Evolutionary conservation across 352 stramenopile genomes (phyloP).

Genomic region (Peronospora destructor): DNA sequence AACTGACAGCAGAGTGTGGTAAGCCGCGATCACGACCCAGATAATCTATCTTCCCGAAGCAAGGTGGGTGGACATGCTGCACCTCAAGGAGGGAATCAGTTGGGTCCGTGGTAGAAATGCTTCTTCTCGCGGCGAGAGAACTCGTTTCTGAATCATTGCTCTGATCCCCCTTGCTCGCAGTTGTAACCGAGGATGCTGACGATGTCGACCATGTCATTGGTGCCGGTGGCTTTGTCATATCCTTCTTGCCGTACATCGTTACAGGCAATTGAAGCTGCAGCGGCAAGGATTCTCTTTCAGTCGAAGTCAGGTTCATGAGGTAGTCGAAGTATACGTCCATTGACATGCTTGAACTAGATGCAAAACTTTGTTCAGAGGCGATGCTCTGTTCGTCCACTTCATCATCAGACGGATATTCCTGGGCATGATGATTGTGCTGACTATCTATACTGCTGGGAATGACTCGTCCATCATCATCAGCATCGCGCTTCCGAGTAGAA

Average conservation of each 20-base stretch:
- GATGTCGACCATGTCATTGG: slow-evolving; percentile 30
- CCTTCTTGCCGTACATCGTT: slow-evolving; percentile 23
- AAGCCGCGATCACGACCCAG: background rate
- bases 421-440: background rate
- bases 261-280: slow-evolving; percentile 39
- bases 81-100: slow-evolving; percentile 13
- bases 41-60: background rate
- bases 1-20: background rate
- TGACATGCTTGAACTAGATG: slow-evolving; percentile 42
- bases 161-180: slow-evolving; percentile 1
- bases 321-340: slow-evolving; percentile 42
- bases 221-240: slow-evolving; percentile 37
- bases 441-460: background rate
- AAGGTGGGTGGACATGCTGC: background rate
- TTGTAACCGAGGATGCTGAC: slow-evolving; percentile 22
- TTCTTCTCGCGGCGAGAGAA: slow-evolving; percentile 1
- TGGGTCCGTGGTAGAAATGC: slow-evolving; percentile 3
- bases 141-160: slow-evolving; percentile 2
- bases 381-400: slow-evolving; percentile 13
- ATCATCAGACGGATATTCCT: slow-evolving; percentile 1
- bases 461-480: slow-evolving; percentile 5
- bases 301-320: slow-evolving; percentile 41
- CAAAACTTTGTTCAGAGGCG: slow-evolving; percentile 24
- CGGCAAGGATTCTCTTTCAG: slow-evolving; percentile 34
- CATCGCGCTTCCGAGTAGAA: slow-evolving; percentile 16